These are phyloP conservation scores for Mycotypha africana DNA, from an alignment of 371 early-diverging fungal genomes.

Conservation along the genomic window DNA sequence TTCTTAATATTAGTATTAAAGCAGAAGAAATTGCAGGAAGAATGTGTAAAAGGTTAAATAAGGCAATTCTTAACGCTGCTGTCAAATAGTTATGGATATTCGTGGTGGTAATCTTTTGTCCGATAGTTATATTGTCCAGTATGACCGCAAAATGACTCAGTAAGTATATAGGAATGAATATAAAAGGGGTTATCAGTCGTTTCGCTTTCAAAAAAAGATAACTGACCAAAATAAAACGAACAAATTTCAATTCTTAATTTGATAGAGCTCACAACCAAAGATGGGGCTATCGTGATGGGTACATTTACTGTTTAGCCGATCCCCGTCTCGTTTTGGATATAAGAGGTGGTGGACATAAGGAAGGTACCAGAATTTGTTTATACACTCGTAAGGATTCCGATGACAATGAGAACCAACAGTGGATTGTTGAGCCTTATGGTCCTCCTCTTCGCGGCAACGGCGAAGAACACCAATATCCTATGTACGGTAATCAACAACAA, in stretches of 20 bases:
- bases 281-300: slow-evolving; percentile 40
- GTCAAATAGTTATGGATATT: slow-evolving; percentile 40
- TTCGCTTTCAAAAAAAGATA: background rate
- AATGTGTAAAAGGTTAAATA: background rate
- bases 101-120: slow-evolving; percentile 41
- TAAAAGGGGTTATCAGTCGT: background rate
- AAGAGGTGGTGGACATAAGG: slow-evolving; percentile 29
- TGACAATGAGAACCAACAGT: slow-evolving; percentile 35
- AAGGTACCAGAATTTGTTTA: slow-evolving; percentile 31
- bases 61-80: too few species aligned
- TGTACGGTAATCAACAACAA: slow-evolving; percentile 6
- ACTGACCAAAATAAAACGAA: background rate
- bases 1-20: background rate
- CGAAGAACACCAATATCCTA: background rate
- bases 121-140: slow-evolving; percentile 38
- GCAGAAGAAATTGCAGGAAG: background rate
- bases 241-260: background rate
- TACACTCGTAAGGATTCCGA: slow-evolving; percentile 35
- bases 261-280: slow-evolving; percentile 41
- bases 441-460: background rate
- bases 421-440: slow-evolving; percentile 28
- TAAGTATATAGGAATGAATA: too few species aligned
- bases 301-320: slow-evolving; percentile 28
- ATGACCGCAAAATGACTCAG: slow-evolving; percentile 32
- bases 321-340: slow-evolving; percentile 42